Conservation (phyloP, 805 yeast species). For the Ogataea salicorniae region DNA sequence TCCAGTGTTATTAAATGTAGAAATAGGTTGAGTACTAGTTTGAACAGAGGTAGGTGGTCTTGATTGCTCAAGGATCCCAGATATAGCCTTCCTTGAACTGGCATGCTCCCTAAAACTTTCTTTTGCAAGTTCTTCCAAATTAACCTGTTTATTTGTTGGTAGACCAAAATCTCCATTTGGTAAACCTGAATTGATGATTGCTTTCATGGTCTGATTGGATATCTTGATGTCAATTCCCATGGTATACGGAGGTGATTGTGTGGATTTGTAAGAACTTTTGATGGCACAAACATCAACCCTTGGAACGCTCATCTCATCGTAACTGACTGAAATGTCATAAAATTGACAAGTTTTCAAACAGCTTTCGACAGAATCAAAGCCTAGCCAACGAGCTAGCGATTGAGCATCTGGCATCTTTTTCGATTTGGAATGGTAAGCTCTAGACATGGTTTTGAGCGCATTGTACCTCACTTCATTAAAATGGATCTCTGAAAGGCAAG, state of each 20-base stretch:
- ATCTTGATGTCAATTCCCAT: conserved; percentile 37
- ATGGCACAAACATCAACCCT: conserved; percentile 41
- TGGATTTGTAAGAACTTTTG: conserved; percentile 26
- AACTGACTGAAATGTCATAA: conserved; percentile 48
- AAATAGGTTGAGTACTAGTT: not conserved
- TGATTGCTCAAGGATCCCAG: conserved; percentile 3
- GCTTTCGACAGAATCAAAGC: conserved; percentile 60
- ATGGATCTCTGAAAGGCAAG: conserved; percentile 74
- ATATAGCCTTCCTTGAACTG: conserved; percentile 7
- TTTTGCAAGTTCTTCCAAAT: conserved; percentile 19
- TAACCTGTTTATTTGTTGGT: conserved; percentile 1
- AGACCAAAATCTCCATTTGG: conserved; percentile 18
- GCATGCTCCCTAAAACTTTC: conserved; percentile 17
- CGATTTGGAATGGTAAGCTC: conserved; percentile 64
- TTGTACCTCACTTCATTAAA: conserved; percentile 73
- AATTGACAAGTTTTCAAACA: conserved; percentile 53
- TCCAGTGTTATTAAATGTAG: too few relatives aligned
- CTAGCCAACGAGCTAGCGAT: conserved; percentile 46
- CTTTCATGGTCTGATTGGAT: conserved; percentile 23
- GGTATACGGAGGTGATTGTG: conserved; percentile 43
- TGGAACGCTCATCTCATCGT: conserved; percentile 27
- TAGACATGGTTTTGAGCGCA: conserved; percentile 62
- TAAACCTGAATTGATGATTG: conserved; percentile 36
- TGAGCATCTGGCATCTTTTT: conserved; percentile 51
- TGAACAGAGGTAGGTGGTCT: not conserved